phyloP scores from a whole-genome alignment of 805 yeast species.

The Cyberlindnera veronae region DNA sequence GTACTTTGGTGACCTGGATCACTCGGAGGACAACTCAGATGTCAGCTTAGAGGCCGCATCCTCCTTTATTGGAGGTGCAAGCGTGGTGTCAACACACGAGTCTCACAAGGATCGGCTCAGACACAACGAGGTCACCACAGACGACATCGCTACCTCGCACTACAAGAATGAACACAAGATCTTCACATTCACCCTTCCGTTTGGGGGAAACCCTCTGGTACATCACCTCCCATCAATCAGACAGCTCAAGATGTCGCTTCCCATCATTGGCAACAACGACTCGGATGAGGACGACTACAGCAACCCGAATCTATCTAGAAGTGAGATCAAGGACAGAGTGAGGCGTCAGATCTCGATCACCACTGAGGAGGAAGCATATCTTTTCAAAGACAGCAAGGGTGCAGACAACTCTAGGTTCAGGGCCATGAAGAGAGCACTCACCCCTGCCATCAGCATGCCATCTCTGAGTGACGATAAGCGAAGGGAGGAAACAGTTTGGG shows the following conservation, averaged over 20 bases:
- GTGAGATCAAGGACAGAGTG: slow-evolving; percentile 30
- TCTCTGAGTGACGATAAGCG: slow-evolving; percentile 21
- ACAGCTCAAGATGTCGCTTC: slow-evolving; percentile 15
- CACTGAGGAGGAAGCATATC: slow-evolving; percentile 59
- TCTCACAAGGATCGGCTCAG: slow-evolving; percentile 8
- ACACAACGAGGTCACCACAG: slow-evolving; percentile 11
- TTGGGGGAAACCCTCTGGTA: slow-evolving; percentile 31
- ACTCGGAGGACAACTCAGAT: slow-evolving; percentile 5
- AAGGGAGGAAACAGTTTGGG: slow-evolving; percentile 39
- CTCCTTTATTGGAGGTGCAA: slow-evolving; percentile 1
- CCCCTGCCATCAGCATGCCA: slow-evolving; percentile 38
- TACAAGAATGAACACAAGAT: slow-evolving; percentile 29
- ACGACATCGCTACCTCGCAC: slow-evolving; percentile 19
- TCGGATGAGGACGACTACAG: slow-evolving; percentile 13
- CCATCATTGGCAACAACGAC: slow-evolving; percentile 20
- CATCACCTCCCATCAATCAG: slow-evolving; percentile 24
- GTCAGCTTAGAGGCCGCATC: slow-evolving; percentile 4
- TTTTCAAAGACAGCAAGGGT: slow-evolving; percentile 49
- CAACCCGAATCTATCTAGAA: slow-evolving; percentile 10
- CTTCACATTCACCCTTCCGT: slow-evolving; percentile 37
- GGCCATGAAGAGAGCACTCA: slow-evolving; percentile 64
- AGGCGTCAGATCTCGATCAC: slow-evolving; percentile 54
- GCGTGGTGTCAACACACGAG: background rate
- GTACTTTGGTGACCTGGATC: slow-evolving; percentile 4
- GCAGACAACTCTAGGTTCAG: slow-evolving; percentile 64